Evolutionary conservation across 495 filamentous ascomycete genomes (phyloP), one percentile per base, ranked within the genome.

Genomic region (Stereocaulon alpinum): DNA sequence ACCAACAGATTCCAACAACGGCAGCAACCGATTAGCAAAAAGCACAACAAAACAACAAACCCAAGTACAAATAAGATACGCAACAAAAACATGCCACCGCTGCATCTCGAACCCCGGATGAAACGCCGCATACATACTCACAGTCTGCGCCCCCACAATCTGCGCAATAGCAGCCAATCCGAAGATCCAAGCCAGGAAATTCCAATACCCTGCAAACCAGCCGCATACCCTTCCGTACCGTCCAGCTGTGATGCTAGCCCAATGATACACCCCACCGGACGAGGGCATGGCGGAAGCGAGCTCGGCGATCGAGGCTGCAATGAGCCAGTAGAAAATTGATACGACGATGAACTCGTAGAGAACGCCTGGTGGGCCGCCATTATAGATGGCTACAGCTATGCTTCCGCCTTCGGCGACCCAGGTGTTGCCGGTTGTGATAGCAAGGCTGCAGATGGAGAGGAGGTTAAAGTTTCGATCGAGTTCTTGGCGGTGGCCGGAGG

Each of bases 191-290:
- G 84, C 89, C 56, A 88, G 80, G 66, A 83, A 86, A 66, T 94
- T 94, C 74, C 86, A 82, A 71, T 80, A 88, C 9, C 89, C 89
- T 0, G 87, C 84, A 63, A 89, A 92, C 71, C 83, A 94, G 29
- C 89, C 88, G 47, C 82, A 73, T 2, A 80, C 67, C 15, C 86
- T 80, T 34, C 88, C 89, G 68, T 83, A 86, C 48, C 73, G 80
- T 2, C 87, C 87, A 6, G 81, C 82, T 0, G 88, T 88, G 17
- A 91, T 78, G 0, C 84, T 83, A 5, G 88, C 87, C 88, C 88
- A 93, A 68, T 93, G 88, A 63, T 92, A 92, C 2, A 95, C 86
- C 61, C 88, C 88, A 58, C 83, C 86, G n/a, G 84, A 76, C 0
- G 87, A 89, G 14, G 89, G 88, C 67, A 94, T 86, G 6, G 86